Evolutionary conservation across 2,329 filamentous ascomycete genomes (phyloP), one percentile per base, ranked within the genome.

Genomic region (Fusarium anthophilum): DNA sequence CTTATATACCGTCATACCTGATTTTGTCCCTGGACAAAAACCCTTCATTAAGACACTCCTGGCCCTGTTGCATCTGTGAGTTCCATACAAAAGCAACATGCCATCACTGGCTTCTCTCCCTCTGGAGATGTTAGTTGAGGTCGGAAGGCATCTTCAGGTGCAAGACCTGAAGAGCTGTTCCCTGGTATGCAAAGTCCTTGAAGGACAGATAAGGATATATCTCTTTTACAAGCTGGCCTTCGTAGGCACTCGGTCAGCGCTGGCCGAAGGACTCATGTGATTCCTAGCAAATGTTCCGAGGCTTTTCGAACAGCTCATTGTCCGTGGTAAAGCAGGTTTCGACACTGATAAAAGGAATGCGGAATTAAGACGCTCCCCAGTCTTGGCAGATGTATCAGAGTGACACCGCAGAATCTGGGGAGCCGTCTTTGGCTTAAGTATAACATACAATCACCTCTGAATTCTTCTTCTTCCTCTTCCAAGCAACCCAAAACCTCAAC

Each of bases 151-250:
- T 18, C 24, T 54, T 10, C 3, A 6, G 3, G 5, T 22, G 1
- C 13, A 22, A 5, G 32, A 54, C 6, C 24, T 38, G 2, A 11
- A 4, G 2, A 15, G 22, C 7, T 11, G 5, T 4, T 26, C 24
- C 0, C 32, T 38, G 0, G 3, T 3, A 0, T 54, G 32, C 3
- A 26, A 12, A 22, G 3, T 7, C 0, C 5, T 54, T 2, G 18
- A 38, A 12, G 9, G 1, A 8, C 3, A 14, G 5, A 2, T 22
- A 0, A 7, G 3, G 4, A 8, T 3, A 2, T 3, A 17, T 2
- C 6, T 37, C 2, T 54, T 54, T 2, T 3, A 4, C 0, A 9
- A 6, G 0, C 38, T 54, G 10, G 2, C 10, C 0, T 39, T 54
- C 3, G 5, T 5, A 4, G 20, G 51, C 0, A 24, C 14, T 0